phyloP scores from a whole-genome alignment of 345 rosid genomes.

The Ricinus communis region DNA sequence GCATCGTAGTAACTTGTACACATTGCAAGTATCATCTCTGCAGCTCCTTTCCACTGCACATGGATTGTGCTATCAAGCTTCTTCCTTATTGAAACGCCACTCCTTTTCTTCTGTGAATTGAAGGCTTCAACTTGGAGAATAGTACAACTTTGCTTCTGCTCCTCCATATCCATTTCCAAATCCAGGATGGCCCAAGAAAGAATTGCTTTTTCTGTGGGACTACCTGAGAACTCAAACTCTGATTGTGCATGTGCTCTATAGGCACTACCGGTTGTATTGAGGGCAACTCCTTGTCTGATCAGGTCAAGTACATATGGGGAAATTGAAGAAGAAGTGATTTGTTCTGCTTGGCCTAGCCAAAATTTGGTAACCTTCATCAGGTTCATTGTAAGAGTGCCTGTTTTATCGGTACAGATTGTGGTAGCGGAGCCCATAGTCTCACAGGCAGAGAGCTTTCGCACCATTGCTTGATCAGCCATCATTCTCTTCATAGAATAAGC shows the following conservation, averaged over 20 bases:
- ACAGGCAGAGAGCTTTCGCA: slow-evolving; percentile 70
- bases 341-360: slow-evolving; percentile 49
- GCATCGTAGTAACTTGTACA: slow-evolving; percentile 58
- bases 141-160: slow-evolving; percentile 36
- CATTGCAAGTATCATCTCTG: slow-evolving; percentile 70
- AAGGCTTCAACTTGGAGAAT: slow-evolving; percentile 64
- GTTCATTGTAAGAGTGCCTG: slow-evolving; percentile 78
- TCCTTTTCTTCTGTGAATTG: slow-evolving; percentile 65
- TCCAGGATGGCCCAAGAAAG: slow-evolving; percentile 65
- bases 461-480: slow-evolving; percentile 85
- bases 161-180: slow-evolving; percentile 52
- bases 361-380: slow-evolving; percentile 62
- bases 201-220: slow-evolving; percentile 75
- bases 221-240: slow-evolving; percentile 50
- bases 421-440: slow-evolving; percentile 91
- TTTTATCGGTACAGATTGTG: slow-evolving; percentile 69
- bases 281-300: slow-evolving; percentile 55
- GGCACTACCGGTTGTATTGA: slow-evolving; percentile 65
- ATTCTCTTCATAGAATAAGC: slow-evolving; percentile 83
- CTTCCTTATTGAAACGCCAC: slow-evolving; percentile 53
- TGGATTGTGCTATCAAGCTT: slow-evolving; percentile 36
- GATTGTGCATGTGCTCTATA: slow-evolving; percentile 36
- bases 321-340: slow-evolving; percentile 18
- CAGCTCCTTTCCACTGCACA: slow-evolving; percentile 81
- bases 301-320: slow-evolving; percentile 40